Evolutionary conservation across 2,329 filamentous ascomycete species (phyloP).

Genomic region (Colletotrichum tofieldiae): DNA sequence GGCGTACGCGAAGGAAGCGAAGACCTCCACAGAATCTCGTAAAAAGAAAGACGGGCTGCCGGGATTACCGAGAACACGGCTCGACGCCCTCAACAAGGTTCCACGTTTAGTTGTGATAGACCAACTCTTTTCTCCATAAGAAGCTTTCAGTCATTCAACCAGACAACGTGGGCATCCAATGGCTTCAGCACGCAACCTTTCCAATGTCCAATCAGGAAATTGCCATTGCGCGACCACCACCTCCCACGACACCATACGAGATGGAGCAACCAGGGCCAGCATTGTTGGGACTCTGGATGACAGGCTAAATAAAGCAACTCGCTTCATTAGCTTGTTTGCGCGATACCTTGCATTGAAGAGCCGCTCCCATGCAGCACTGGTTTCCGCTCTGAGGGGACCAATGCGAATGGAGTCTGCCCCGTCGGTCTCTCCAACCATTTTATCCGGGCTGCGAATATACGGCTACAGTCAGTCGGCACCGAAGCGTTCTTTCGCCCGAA

Average conservation of each 20-base stretch:
- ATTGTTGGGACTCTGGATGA: conserved; percentile 16
- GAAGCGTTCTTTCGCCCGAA: not conserved
- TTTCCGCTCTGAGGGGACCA: conserved; percentile 24
- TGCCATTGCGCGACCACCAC: conserved; percentile 11
- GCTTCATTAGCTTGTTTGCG: conserved; percentile 12
- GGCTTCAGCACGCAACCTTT: not conserved
- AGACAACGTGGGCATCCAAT: not conserved
- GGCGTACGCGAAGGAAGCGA: conserved; percentile 26
- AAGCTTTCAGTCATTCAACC: not conserved
- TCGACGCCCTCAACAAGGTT: conserved; percentile 3
- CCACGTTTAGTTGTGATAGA: not conserved
- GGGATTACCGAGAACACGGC: conserved; percentile 14
- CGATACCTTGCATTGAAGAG: conserved; percentile 24
- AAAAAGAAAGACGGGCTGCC: conserved; percentile 9
- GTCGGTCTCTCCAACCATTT: conserved; percentile 17
- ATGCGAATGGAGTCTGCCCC: conserved; percentile 29
- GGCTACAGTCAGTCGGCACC: not conserved
- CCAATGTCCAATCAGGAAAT: conserved; percentile 9
- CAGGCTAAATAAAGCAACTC: conserved; percentile 39
- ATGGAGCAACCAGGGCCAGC: conserved; percentile 14
- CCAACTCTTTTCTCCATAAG: not conserved
- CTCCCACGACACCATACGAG: conserved; percentile 5
- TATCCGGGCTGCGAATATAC: not conserved
- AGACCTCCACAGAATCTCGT: conserved; percentile 20
- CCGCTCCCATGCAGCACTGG: conserved; percentile 13